Evolutionary conservation across 2,329 filamentous ascomycete genomes (phyloP).

Genomic region (Alternaria novae-zelandiae): DNA sequence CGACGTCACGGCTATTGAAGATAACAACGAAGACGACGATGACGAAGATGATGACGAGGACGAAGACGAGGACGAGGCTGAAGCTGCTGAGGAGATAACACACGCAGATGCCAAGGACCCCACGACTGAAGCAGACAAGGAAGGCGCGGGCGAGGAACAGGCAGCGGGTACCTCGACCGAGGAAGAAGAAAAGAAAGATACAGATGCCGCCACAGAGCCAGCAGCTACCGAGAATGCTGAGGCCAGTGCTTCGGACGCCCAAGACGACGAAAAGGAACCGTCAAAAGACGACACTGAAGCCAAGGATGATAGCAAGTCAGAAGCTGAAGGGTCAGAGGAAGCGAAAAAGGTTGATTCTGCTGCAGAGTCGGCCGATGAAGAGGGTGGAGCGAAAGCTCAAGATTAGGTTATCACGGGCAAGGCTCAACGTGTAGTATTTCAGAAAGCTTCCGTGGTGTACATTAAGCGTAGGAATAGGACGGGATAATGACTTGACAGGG

Average conservation of each 20-base stretch:
- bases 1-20: conserved; percentile 21
- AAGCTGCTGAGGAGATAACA: conserved; percentile 28
- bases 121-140: conserved; percentile 25
- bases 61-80: conserved; percentile 10
- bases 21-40: conserved; percentile 22
- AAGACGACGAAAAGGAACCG: conserved; percentile 1
- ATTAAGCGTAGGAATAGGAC: conserved; percentile 2
- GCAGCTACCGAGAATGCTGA: conserved; percentile 1
- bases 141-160: conserved; percentile 23
- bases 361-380: conserved; percentile 12
- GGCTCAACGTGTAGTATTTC: neutral
- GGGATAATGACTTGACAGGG: neutral
- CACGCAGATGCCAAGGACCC: conserved; percentile 11
- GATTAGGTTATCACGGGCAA: conserved; percentile 2
- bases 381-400: conserved; percentile 10
- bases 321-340: conserved; percentile 16
- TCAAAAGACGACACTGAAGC: conserved; percentile 5
- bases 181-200: conserved; percentile 12
- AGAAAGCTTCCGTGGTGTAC: conserved; percentile 1
- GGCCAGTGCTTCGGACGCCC: conserved; percentile 1
- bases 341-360: conserved; percentile 18
- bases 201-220: conserved; percentile 10
- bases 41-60: conserved; percentile 21
- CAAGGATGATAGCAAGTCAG: conserved; percentile 1
- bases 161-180: conserved; percentile 15